Conservation (phyloP, 352 stramenopile species). For the Pythium dissotocum region DNA sequence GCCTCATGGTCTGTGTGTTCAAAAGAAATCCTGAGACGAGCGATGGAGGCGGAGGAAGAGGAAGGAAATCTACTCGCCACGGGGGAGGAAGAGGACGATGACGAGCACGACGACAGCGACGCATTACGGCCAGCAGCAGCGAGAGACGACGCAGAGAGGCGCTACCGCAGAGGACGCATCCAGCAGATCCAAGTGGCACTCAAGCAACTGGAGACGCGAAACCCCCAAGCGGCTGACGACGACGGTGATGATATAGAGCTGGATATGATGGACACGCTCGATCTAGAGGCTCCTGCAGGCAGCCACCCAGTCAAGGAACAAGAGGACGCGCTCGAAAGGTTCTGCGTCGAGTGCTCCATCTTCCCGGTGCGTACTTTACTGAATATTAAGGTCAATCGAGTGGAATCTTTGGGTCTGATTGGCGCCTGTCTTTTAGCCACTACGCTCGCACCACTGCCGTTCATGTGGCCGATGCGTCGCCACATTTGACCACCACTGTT, state of each 20-base stretch:
- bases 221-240: not conserved
- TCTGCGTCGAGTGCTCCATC: conserved; percentile 37
- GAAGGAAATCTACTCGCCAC: conserved; percentile 15
- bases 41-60: conserved; percentile 11
- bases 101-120: conserved; percentile 7
- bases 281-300: conserved; percentile 6
- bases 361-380: conserved; percentile 20
- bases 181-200: conserved; percentile 34
- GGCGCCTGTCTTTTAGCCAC: conserved; percentile 31
- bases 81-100: conserved; percentile 18
- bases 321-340: conserved; percentile 8
- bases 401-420: too few species aligned
- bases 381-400: too few species aligned
- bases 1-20: not conserved
- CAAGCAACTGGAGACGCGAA: not conserved
- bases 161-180: conserved; percentile 33
- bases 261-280: conserved; percentile 16
- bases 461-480: conserved; percentile 80
- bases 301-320: not conserved
- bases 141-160: conserved; percentile 4
- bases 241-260: not conserved
- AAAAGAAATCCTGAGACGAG: conserved; percentile 9
- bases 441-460: conserved; percentile 87
- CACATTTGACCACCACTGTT: conserved; percentile 93
- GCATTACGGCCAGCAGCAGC: not conserved